Percentiles rank a stretch among this genome's conserved stretches.
These are phyloP conservation scores for Collybiopsis luxurians DNA, from an alignment of 768 basidiomycete species.

Conservation along the genomic window DNA sequence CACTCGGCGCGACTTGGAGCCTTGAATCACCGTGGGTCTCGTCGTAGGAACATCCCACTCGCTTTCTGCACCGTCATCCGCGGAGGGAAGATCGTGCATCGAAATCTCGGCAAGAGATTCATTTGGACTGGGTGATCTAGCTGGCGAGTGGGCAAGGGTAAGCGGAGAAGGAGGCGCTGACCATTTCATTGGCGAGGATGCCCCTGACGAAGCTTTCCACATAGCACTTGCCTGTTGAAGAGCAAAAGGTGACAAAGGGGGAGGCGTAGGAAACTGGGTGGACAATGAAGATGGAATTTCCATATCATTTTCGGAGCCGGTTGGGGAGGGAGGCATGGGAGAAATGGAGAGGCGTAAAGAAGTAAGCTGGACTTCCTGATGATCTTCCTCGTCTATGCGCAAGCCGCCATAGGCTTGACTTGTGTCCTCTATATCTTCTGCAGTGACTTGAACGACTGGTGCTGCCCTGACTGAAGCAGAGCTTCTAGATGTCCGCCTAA, in stretches of 20 bases:
- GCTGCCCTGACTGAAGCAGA: background rate
- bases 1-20: background rate
- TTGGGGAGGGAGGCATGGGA: conserved; percentile 7
- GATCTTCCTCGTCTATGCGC: conserved; percentile 4
- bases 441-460: conserved; percentile 1
- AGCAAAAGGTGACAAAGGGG: conserved; percentile 1
- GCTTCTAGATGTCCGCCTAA: background rate
- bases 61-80: conserved; percentile 1
- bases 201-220: background rate
- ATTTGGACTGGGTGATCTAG: background rate
- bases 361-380: background rate
- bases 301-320: background rate
- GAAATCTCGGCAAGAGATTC: conserved; percentile 6
- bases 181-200: background rate
- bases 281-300: background rate
- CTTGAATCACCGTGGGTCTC: background rate
- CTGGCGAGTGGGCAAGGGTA: background rate
- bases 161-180: background rate
- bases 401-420: conserved; percentile 7
- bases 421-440: background rate
- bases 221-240: conserved; percentile 2
- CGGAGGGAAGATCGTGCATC: conserved; percentile 3
- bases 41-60: conserved; percentile 6
- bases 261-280: conserved; percentile 2
- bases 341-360: conserved; percentile 2